Evolutionary conservation across 2,329 filamentous ascomycete species (phyloP).

Genomic region (Dactylella cylindrospora): DNA sequence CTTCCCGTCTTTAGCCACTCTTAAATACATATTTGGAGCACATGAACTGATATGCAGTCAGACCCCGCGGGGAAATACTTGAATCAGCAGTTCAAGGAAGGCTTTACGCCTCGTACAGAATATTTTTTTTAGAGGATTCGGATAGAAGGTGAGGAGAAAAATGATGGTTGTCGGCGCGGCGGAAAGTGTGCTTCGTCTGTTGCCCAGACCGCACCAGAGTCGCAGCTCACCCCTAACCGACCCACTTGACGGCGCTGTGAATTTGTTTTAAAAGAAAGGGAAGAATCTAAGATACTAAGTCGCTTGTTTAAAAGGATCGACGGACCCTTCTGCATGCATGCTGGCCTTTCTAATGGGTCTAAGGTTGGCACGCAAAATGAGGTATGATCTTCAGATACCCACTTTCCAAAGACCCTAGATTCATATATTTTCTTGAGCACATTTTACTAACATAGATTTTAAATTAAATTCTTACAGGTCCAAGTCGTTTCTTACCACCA

Average conservation of each 20-base stretch:
- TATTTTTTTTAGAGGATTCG: too few relatives aligned
- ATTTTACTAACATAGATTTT: constrained; percentile 17
- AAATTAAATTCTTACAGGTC: constrained; percentile 9
- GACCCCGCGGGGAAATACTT: too few relatives aligned
- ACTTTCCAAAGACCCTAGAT: too few relatives aligned
- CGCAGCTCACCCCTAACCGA: constrained; percentile 2
- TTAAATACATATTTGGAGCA: not conserved
- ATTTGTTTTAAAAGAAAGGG: not conserved
- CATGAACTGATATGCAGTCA: too few relatives aligned
- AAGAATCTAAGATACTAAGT: not conserved
- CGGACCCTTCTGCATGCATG: constrained; percentile 25
- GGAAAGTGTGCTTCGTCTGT: too few relatives aligned
- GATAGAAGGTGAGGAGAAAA: too few relatives aligned
- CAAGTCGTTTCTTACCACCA: constrained; percentile 30
- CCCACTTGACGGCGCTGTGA: constrained; percentile 13
- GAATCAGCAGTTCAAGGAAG: too few relatives aligned
- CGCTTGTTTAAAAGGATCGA: constrained; percentile 31
- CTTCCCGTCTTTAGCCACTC: constrained; percentile 18
- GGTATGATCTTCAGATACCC: constrained; percentile 35
- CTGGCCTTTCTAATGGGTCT: constrained; percentile 17
- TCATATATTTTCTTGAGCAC: constrained; percentile 3
- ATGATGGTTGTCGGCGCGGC: too few relatives aligned
- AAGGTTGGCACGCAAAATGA: constrained; percentile 30
- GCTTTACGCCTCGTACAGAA: too few relatives aligned
- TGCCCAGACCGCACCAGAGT: too few relatives aligned